These are phyloP conservation scores for Xylaria curta DNA, from an alignment of 495 filamentous ascomycete genomes.

Conservation along the genomic window DNA sequence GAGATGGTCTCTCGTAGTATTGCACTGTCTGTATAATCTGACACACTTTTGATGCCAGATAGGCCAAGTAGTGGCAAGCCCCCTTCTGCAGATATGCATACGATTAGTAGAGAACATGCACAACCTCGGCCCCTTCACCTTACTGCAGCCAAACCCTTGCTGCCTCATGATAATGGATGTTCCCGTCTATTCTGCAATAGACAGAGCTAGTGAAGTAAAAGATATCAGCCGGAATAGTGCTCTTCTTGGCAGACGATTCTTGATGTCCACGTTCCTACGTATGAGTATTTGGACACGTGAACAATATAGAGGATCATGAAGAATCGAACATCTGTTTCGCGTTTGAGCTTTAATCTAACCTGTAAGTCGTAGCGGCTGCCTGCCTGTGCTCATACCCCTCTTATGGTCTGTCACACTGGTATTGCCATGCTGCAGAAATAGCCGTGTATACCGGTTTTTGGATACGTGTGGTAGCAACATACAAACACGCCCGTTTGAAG, in stretches of 20 bases:
- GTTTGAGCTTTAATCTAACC: not conserved
- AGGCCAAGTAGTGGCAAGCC: not conserved
- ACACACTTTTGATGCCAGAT: not conserved
- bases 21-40: constrained; percentile 7
- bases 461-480: constrained; percentile 4
- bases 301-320: not conserved
- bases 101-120: not conserved
- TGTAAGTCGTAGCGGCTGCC: constrained; percentile 11
- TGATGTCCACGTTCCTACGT: not conserved
- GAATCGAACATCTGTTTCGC: not conserved
- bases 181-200: not conserved
- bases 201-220: not conserved
- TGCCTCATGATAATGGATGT: not conserved
- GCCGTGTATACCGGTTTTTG: not conserved
- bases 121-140: constrained; percentile 8
- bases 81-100: not conserved
- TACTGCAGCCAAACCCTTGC: constrained; percentile 1
- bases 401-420: constrained; percentile 2
- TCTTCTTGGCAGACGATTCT: not conserved
- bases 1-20: constrained; percentile 5
- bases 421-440: constrained; percentile 2
- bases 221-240: not conserved
- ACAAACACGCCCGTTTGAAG: not conserved
- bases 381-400: constrained; percentile 3
- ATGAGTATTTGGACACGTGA: not conserved